Evolutionary conservation across 768 basidiomycete genomes (phyloP).

Genomic region (Hericium rajendrae): DNA sequence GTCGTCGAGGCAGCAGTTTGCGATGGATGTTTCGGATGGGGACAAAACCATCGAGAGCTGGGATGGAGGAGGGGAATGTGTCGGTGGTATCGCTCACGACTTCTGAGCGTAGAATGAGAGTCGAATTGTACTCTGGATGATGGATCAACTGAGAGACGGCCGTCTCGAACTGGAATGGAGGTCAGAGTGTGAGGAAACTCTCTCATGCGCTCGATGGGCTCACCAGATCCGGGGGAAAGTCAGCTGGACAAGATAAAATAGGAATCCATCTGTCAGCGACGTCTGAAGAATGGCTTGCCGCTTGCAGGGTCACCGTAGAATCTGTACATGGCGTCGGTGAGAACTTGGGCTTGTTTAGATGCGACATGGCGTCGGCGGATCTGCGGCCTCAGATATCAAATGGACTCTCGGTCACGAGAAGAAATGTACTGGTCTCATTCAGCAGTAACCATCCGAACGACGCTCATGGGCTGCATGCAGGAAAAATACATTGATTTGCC

Average conservation of each 20-base stretch:
- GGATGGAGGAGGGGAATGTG: slow-evolving; percentile 21
- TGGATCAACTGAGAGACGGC: slow-evolving; percentile 67
- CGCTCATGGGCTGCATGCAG: too few species aligned
- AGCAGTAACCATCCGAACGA: too few species aligned
- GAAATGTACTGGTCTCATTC: too few species aligned
- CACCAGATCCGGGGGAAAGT: slow-evolving; percentile 24
- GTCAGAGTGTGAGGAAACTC: not conserved
- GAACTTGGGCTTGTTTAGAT: not conserved
- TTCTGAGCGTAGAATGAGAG: slow-evolving; percentile 82
- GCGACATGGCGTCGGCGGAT: not conserved
- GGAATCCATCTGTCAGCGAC: slow-evolving; percentile 17
- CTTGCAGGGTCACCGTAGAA: not conserved
- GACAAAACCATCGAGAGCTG: slow-evolving; percentile 28
- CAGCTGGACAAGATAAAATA: slow-evolving; percentile 21
- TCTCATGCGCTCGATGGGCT: slow-evolving; percentile 1
- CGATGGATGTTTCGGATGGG: slow-evolving; percentile 51
- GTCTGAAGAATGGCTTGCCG: not conserved
- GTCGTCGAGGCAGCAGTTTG: slow-evolving; percentile 67
- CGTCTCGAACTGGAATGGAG: slow-evolving; percentile 55
- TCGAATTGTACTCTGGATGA: slow-evolving; percentile 91
- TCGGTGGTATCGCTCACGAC: slow-evolving; percentile 33
- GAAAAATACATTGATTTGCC: too few species aligned
- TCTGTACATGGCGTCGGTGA: not conserved
- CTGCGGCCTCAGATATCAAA: too few species aligned
- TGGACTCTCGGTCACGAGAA: too few species aligned